Evolutionary conservation across 192 early-diverging fungal genomes (phyloP), one percentile per base, ranked within the genome.

Genomic region (Linnemannia elongata): DNA sequence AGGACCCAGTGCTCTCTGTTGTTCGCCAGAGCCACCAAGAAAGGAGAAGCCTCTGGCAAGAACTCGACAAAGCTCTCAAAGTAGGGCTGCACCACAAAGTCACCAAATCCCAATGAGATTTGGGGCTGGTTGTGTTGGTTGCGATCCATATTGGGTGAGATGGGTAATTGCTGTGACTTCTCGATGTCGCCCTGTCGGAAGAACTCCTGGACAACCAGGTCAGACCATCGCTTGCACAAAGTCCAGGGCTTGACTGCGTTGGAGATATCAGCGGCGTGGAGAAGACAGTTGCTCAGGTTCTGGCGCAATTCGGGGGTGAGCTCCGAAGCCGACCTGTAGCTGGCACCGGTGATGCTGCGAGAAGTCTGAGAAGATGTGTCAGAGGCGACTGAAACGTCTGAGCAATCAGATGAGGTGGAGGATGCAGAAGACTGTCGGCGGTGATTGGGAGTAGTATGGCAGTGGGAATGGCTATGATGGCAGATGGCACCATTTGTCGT

Each of bases 121-220:
- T 95, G 91, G 45, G 90, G 90, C 77, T 97, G 96, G 36, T 93
- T 91, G 52, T 91, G 88, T 44, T 93, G 89, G 13, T 92, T 88
- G 35, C 96, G 92, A 88, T 98, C 97, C 97, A 97, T 98, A 82
- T 95, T 96, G 17, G 97, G 97, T 1, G 96, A 96, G 10, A 98
- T 89, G 0, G 96, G 96, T 39, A 99, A 81, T 71, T 89, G 86
- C 38, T 95, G 91, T 13, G 88, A 45, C 85, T 95, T 95, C 81
- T 99, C 98, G 52, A 93, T 76, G 44, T 99, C 97, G 22, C 97
- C 97, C 73, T 99, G 98, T 54, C 90, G 74, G 79, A 96, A 96
- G 69, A 97, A 99, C 83, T 99, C 98, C 74, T 92, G 83, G 7
- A 96, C 94, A 13, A 99, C 95, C 69, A 96, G 80, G 88, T 96